phyloP scores from a whole-genome alignment of 306 rosid genomes.

The Lathyrus sativus region DNA sequence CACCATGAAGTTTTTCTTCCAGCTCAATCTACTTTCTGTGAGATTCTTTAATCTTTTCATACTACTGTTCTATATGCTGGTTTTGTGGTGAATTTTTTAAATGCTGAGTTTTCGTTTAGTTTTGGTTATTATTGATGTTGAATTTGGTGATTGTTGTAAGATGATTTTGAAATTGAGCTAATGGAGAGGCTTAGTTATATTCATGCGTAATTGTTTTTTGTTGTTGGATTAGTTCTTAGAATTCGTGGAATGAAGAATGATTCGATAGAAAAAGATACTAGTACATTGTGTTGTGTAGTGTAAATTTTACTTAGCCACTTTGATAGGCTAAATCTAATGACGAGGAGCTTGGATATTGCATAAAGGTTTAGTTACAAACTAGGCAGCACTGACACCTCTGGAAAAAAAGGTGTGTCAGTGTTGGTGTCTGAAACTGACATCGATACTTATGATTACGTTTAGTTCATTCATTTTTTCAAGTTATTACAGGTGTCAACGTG shows the following conservation, averaged over 20 bases:
- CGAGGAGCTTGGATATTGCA: background rate
- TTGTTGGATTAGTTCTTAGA: background rate
- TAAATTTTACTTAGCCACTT: background rate
- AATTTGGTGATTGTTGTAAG: background rate
- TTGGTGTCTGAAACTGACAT: too few relatives aligned
- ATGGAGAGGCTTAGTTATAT: background rate
- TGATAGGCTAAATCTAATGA: background rate
- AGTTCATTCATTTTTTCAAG: too few relatives aligned
- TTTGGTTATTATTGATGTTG: background rate
- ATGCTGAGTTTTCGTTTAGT: background rate
- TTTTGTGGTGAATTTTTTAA: constrained; percentile 17
- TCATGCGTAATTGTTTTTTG: background rate
- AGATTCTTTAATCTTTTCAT: constrained; percentile 3
- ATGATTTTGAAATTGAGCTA: constrained; percentile 2
- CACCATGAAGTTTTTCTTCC: constrained; percentile 41
- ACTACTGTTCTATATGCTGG: background rate
- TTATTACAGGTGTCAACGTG: too few relatives aligned
- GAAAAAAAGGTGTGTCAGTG: too few relatives aligned
- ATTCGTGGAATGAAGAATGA: background rate
- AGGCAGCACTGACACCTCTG: too few relatives aligned
- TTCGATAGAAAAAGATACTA: background rate
- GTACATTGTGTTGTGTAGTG: background rate
- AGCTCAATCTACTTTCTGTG: constrained; percentile 47
- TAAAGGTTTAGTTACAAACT: too few relatives aligned
- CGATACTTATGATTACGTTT: too few relatives aligned